phyloP scores from a whole-genome alignment of 208 protist genomes.

The Endotrypanum monterogeii region DNA sequence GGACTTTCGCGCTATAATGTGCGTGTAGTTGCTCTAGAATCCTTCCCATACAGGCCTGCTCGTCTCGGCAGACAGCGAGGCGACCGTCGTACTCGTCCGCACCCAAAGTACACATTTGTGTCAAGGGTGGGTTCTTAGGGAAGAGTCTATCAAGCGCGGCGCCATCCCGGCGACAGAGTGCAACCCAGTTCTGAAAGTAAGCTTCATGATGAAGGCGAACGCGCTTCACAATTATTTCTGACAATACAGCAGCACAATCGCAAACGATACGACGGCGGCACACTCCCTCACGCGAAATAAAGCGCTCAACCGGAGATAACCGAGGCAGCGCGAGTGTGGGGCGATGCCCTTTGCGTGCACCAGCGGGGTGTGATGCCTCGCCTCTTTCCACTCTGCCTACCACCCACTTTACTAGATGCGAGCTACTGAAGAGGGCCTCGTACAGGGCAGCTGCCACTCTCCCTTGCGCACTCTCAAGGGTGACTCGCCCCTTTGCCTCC shows the following conservation, averaged over 20 bases:
- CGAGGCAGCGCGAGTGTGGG: slow-evolving; percentile 1
- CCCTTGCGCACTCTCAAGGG: background rate
- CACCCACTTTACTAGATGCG: background rate
- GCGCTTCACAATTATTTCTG: background rate
- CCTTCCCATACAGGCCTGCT: background rate
- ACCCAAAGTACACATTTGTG: slow-evolving; percentile 5
- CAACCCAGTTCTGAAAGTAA: background rate
- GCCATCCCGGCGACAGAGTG: background rate
- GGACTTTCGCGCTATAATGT: slow-evolving; percentile 4
- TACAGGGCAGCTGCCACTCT: background rate
- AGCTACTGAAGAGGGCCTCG: background rate
- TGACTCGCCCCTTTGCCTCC: background rate
- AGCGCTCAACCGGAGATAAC: slow-evolving; percentile 13
- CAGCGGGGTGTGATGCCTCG: background rate
- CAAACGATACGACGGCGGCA: slow-evolving; percentile 2
- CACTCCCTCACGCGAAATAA: slow-evolving; percentile 24
- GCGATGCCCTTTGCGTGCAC: background rate
- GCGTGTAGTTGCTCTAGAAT: slow-evolving; percentile 7
- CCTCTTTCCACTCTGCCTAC: background rate
- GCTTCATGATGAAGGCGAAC: background rate
- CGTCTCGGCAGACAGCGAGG: slow-evolving; percentile 15
- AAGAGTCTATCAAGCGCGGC: background rate
- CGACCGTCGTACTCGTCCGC: slow-evolving; percentile 26
- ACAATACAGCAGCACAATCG: background rate
- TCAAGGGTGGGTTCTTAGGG: slow-evolving; percentile 5